A percentile compares a stretch with the other conserved stretches of the same genome.
Evolutionary conservation across 108 stramenopile genomes (phyloP).

Genomic region (Aurantiochytrium sp.): DNA sequence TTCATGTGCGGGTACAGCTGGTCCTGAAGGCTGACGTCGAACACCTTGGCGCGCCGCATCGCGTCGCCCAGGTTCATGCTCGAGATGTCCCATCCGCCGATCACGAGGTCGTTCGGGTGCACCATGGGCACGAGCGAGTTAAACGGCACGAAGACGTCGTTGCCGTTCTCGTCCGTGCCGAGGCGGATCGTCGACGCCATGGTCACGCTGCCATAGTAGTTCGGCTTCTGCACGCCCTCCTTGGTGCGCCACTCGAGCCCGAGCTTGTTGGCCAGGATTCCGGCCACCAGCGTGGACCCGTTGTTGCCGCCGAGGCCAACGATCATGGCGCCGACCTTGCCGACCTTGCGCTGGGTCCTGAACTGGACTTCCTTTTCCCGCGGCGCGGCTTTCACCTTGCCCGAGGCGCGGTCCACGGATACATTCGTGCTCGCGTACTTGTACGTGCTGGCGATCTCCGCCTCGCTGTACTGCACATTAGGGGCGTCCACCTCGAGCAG

Average conservation of each 20-base stretch:
- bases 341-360: conserved; percentile 77
- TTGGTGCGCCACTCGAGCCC: conserved; percentile 84
- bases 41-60: conserved; percentile 80
- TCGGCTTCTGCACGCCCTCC: conserved; percentile 74
- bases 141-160: conserved; percentile 82
- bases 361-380: conserved; percentile 70
- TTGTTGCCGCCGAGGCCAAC: conserved; percentile 96
- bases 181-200: conserved; percentile 86
- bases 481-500: neutral
- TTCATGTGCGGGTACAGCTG: conserved; percentile 86
- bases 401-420: conserved; percentile 64
- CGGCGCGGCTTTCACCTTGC: conserved; percentile 59
- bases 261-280: conserved; percentile 87
- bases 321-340: conserved; percentile 90
- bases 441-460: conserved; percentile 80
- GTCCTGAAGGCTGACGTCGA: conserved; percentile 82
- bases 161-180: conserved; percentile 74
- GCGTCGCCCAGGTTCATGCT: conserved; percentile 79
- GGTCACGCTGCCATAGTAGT: conserved; percentile 91
- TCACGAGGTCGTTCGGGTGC: conserved; percentile 87
- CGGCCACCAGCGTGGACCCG: conserved; percentile 62
- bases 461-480: conserved; percentile 79
- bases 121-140: conserved; percentile 84
- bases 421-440: conserved; percentile 83
- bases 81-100: conserved; percentile 97